Conservation (phyloP, 106 monocot species). For the Apostasia shenzhenica region DNA sequence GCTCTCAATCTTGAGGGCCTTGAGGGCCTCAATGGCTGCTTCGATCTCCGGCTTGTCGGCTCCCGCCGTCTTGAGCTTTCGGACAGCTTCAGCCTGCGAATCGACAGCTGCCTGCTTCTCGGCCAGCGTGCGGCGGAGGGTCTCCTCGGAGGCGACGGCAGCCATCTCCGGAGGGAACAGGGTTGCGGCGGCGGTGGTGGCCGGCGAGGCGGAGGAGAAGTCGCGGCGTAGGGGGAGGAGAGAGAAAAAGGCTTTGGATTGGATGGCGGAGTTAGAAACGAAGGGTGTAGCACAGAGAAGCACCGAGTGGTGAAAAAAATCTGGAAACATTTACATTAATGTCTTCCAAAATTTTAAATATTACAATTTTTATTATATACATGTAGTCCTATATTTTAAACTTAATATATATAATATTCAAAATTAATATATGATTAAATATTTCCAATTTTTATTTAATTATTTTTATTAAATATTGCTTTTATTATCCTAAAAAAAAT, state of each 20-base stretch:
- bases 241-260: constrained; percentile 15
- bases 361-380: no score
- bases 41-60: constrained; percentile 37
- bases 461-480: no score
- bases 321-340: no score
- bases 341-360: no score
- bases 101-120: constrained; percentile 46
- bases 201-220: neutral
- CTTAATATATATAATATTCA: no score
- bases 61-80: constrained; percentile 38
- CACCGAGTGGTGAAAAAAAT: no score
- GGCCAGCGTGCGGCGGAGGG: constrained; percentile 46
- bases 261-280: neutral
- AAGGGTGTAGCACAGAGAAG: neutral
- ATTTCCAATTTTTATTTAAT: no score
- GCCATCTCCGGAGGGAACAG: neutral
- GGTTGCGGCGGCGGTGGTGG: neutral
- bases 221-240: neutral
- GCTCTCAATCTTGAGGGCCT: constrained; percentile 56
- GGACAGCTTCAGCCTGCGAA: constrained; percentile 49
- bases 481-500: no score
- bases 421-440: no score
- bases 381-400: no score
- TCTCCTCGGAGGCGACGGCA: constrained; percentile 17
- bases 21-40: constrained; percentile 51